Evolutionary conservation across 2,329 filamentous ascomycete species (phyloP), one percentile per base, ranked within the genome.

Genomic region (Geoglossum cookeanum): DNA sequence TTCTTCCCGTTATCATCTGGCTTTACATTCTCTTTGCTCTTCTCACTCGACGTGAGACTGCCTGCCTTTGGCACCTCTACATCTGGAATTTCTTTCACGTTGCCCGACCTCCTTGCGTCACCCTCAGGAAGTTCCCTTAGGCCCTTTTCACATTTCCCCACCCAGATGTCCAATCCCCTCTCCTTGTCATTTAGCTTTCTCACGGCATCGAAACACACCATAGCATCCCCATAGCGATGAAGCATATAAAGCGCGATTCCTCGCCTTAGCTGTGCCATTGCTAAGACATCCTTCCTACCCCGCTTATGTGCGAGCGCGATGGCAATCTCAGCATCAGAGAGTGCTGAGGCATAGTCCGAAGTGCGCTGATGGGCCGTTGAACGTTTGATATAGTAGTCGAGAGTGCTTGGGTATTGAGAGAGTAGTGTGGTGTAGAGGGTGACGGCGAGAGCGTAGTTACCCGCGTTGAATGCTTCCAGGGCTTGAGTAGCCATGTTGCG

Each of bases 181-280:
- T 77, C 73, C 62, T 78, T 71, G n/a, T 68, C 67, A 57, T 77
- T 74, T 56, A 76, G 69, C 63, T 75, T 75, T 59, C 72, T 72
- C 47, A 82, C 74, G 33, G 76, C 69, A n/a, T 70, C 72, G 22
- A 90, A 80, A 61, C 90, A 79, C 62, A 81, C 78, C 59, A 83
- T 78, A 0, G 89, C 84, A 69, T 96, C 84, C 3, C 83, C 88
- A 63, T 81, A 87, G 56, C 79, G 76, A 37, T 78, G 79, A 45
- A 89, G 72, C 54, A 82, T 79, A 68, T 81, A 85, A 30, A 91
- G 75, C 9, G 84, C 78, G 11, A 94, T 79, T 4, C 80, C 85
- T 42, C 91, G 80, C 63, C 90, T 81, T 64, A 92, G 80, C 65
- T 96, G 87, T 1, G 87, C 84, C n/a, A 87, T 79, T 51, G 82